Conservation (phyloP, 2,329 filamentous ascomycete species). For the Huntiella bhutanensis region DNA sequence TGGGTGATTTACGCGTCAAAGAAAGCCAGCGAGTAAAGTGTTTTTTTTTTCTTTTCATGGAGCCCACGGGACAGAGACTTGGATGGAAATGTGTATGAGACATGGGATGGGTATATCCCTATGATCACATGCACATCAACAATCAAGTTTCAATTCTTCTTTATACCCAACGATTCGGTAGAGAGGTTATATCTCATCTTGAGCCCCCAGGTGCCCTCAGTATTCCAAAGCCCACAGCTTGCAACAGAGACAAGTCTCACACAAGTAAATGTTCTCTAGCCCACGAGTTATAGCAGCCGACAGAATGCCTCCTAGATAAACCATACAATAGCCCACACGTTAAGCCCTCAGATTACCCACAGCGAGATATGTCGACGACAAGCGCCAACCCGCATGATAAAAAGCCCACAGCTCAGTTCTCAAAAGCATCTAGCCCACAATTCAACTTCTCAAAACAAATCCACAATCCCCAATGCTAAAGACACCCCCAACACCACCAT, state of each 20-base stretch:
- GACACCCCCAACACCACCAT: not conserved
- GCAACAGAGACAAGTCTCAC: not conserved
- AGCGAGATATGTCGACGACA: not conserved
- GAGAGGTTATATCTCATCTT: conserved; percentile 12
- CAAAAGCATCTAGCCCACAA: not conserved
- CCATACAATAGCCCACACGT: conserved; percentile 9
- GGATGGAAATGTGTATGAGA: too few species aligned
- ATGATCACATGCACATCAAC: too few species aligned
- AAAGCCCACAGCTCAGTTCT: too few species aligned
- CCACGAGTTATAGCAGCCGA: conserved; percentile 12
- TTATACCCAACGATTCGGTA: conserved; percentile 11
- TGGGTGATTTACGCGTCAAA: too few species aligned
- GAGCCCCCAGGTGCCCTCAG: conserved; percentile 12
- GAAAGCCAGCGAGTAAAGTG: too few species aligned
- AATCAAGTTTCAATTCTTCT: too few species aligned
- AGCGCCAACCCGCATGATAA: not conserved
- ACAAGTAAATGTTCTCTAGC: conserved; percentile 11
- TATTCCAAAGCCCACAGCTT: conserved; percentile 11
- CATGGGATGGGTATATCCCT: too few species aligned
- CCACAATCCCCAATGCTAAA: not conserved
- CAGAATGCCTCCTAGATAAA: conserved; percentile 12
- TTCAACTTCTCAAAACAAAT: not conserved
- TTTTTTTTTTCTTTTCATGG: too few species aligned
- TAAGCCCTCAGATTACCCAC: conserved; percentile 11
- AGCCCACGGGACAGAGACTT: too few species aligned